A percentile compares a stretch with the other conserved stretches of the same genome.
phyloP scores from a whole-genome alignment of 2,329 filamentous ascomycete genomes.

The Fusarium pilosicola region DNA sequence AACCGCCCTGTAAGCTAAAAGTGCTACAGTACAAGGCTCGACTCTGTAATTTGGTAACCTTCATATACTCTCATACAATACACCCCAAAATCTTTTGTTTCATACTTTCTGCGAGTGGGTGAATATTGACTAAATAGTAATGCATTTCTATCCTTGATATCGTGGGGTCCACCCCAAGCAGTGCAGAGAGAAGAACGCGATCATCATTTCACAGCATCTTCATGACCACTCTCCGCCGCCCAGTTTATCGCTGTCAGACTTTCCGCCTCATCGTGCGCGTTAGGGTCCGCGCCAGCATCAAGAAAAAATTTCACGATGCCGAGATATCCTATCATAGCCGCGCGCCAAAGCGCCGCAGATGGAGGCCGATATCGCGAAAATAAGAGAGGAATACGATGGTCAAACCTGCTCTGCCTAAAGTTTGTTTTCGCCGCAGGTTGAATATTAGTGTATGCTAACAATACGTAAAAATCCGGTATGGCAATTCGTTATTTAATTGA shows the following conservation, averaged over 20 bases:
- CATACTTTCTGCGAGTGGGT: no score
- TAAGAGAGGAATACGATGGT: not conserved
- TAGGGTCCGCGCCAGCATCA: not conserved
- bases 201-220: not conserved
- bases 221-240: no score
- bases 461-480: no score
- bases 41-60: no score
- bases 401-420: not conserved
- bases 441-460: rapidly evolving
- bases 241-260: not conserved
- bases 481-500: rapidly evolving
- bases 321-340: rapidly evolving
- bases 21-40: no score
- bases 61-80: no score
- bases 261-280: not conserved
- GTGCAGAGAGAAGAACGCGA: not conserved
- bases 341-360: not conserved
- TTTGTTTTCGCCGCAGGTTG: no score
- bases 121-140: no score
- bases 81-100: no score
- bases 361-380: no score
- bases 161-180: rapidly evolving
- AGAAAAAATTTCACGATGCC: rapidly evolving
- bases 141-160: not conserved
- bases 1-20: no score